A percentile compares a stretch with the other conserved stretches of the same genome.
Conservation (phyloP, 768 basidiomycete genomes). For the Guyanaporus albipodus region DNA sequence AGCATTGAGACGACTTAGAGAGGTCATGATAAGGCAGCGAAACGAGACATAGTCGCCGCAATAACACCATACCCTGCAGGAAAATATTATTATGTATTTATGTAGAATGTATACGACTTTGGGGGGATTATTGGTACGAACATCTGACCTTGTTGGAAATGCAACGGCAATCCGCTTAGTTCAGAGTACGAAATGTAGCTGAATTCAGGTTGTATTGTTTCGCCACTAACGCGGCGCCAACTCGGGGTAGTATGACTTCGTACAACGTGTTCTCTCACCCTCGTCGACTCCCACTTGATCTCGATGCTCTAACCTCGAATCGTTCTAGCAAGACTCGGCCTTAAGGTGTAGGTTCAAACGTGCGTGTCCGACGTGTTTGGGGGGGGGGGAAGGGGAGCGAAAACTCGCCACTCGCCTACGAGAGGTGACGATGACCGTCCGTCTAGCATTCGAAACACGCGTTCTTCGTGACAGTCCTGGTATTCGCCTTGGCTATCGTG, state of each 20-base stretch:
- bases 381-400: neutral
- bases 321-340: neutral
- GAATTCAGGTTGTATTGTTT: too few relatives aligned
- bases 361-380: too few relatives aligned
- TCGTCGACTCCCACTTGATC: neutral
- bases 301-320: neutral
- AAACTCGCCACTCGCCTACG: conserved; percentile 4
- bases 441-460: conserved; percentile 12
- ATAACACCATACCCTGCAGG: too few relatives aligned
- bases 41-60: conserved; percentile 5
- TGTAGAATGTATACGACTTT: too few relatives aligned
- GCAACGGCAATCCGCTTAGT: neutral
- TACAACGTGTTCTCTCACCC: neutral
- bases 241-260: too few relatives aligned
- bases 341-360: neutral
- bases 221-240: too few relatives aligned
- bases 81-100: too few relatives aligned
- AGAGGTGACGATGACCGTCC: too few relatives aligned
- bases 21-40: conserved; percentile 33
- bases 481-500: neutral
- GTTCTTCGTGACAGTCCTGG: neutral
- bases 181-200: too few relatives aligned
- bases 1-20: conserved; percentile 60
- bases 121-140: neutral
- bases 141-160: neutral